phyloP scores from a whole-genome alignment of 768 basidiomycete species.

The Tylopilus intermedius region DNA sequence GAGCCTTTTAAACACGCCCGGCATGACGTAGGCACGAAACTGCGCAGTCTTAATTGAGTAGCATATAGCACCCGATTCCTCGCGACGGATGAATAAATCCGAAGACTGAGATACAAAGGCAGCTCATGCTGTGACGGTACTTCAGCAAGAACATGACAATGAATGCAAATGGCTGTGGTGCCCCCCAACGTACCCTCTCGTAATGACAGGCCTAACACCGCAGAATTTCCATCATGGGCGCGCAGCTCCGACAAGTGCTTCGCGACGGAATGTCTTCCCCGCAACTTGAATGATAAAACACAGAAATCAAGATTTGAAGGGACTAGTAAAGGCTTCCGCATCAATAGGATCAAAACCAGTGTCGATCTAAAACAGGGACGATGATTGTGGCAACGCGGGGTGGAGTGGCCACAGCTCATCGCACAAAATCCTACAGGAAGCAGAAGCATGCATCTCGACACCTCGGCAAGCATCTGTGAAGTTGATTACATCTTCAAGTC shows the following conservation, averaged over 20 bases:
- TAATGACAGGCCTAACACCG: not conserved
- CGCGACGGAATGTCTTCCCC: not conserved
- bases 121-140: not conserved
- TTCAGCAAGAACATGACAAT: not conserved
- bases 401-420: no score
- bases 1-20: constrained; percentile 7
- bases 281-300: not conserved
- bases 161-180: not conserved
- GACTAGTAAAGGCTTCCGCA: no score
- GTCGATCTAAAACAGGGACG: no score
- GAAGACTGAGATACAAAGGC: not conserved
- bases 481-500: no score
- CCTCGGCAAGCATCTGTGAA: no score
- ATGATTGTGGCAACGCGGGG: no score
- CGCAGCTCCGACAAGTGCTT: not conserved
- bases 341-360: no score
- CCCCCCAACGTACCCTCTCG: not conserved
- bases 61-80: not conserved
- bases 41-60: not conserved
- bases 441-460: no score
- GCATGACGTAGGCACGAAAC: not conserved
- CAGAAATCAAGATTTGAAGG: not conserved
- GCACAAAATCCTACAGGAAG: no score
- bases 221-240: not conserved
- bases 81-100: not conserved